Conservation (phyloP, 345 rosid genomes). For the Gossypium ekmanianum region DNA sequence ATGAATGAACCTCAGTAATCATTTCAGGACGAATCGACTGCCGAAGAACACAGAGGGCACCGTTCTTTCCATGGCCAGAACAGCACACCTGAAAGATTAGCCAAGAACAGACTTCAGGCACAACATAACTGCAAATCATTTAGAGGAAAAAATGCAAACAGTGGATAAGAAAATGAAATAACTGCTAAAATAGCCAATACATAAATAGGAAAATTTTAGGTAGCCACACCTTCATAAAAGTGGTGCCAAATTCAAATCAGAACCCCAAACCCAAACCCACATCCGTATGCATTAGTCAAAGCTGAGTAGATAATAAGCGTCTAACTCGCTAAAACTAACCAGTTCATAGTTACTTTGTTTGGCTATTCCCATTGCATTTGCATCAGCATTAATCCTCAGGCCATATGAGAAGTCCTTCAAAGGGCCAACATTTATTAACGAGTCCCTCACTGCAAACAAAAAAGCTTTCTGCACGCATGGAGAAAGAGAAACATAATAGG, state of each 20-base stretch:
- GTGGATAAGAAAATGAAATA: background rate
- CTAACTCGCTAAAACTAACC: conserved; percentile 47
- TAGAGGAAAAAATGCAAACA: background rate
- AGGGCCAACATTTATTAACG: conserved; percentile 88
- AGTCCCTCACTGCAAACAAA: conserved; percentile 92
- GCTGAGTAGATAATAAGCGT: conserved; percentile 7
- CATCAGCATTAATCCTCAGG: conserved; percentile 81
- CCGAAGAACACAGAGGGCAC: conserved; percentile 77
- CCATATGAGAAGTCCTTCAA: conserved; percentile 94
- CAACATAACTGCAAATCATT: background rate
- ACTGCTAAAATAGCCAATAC: background rate
- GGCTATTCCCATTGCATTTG: conserved; percentile 86
- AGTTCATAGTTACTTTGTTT: conserved; percentile 97
- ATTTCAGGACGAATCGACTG: conserved; percentile 96
- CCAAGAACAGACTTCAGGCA: background rate
- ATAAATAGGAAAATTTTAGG: conserved; percentile 1
- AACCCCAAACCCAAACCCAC: background rate
- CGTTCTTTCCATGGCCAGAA: conserved; percentile 99
- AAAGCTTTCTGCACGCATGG: conserved; percentile 70
- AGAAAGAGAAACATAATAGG: conserved; percentile 21
- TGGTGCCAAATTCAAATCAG: background rate
- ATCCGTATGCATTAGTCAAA: conserved; percentile 2
- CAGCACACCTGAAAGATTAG: conserved; percentile 74
- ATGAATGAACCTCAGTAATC: conserved; percentile 77
- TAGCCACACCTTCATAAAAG: background rate